Percentiles rank a stretch among this genome's conserved stretches.
These are phyloP conservation scores for Phytophthora ohioensis DNA, from an alignment of 352 stramenopile species.

Conservation along the genomic window DNA sequence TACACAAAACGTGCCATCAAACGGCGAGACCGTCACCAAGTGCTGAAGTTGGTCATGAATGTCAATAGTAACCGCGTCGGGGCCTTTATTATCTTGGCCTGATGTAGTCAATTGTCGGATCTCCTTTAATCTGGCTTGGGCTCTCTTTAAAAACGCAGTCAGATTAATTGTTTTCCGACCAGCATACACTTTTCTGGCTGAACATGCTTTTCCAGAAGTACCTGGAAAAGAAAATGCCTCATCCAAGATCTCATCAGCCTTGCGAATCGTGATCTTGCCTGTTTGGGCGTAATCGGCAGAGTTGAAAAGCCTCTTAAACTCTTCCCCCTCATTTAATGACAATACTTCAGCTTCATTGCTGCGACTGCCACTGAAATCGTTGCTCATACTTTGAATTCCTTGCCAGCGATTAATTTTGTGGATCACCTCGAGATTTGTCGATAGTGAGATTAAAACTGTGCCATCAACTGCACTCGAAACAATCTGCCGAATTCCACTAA, in stretches of 20 bases:
- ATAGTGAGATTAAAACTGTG: slow-evolving; percentile 44
- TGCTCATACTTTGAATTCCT: slow-evolving; percentile 33
- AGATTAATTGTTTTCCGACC: slow-evolving; percentile 17
- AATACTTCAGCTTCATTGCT: not conserved
- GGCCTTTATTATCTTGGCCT: not conserved
- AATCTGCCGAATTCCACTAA: slow-evolving; percentile 28
- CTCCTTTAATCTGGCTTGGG: slow-evolving; percentile 6
- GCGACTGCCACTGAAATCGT: not conserved
- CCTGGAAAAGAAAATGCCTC: slow-evolving; percentile 23
- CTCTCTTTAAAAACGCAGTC: slow-evolving; percentile 23
- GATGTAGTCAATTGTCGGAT: not conserved
- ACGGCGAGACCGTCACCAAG: slow-evolving; percentile 45
- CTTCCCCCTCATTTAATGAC: not conserved
- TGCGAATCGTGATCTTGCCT: slow-evolving; percentile 14
- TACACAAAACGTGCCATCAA: slow-evolving; percentile 49
- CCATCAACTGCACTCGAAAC: slow-evolving; percentile 44
- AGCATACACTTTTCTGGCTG: slow-evolving; percentile 8
- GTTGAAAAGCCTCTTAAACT: slow-evolving; percentile 15
- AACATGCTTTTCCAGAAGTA: slow-evolving; percentile 40
- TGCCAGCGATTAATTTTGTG: slow-evolving; percentile 58
- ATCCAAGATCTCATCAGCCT: slow-evolving; percentile 12
- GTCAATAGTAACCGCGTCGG: slow-evolving; percentile 41
- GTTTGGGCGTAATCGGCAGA: slow-evolving; percentile 24
- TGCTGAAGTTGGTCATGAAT: slow-evolving; percentile 32
- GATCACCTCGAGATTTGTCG: slow-evolving; percentile 44